A percentile compares a stretch with the other conserved stretches of the same genome.
These are phyloP conservation scores for Dimocarpus longan DNA, from an alignment of 345 rosid genomes.

Conservation along the genomic window DNA sequence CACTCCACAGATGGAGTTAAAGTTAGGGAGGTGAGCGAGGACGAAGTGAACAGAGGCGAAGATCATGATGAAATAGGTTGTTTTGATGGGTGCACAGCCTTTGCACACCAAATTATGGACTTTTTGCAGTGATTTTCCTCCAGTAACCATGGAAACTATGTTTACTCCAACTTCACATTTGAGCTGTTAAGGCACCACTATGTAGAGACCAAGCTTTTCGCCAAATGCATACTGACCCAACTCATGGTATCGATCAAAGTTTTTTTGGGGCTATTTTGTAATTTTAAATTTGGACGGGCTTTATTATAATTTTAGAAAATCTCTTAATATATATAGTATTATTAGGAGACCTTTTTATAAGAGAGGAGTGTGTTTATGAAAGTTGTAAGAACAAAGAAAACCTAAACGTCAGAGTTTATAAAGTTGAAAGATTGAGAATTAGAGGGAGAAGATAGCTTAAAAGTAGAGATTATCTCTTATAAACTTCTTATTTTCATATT, in stretches of 20 bases:
- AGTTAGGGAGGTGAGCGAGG: conserved; percentile 83
- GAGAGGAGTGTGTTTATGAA: too few species aligned
- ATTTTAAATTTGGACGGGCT: too few species aligned
- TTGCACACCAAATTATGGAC: conserved; percentile 52
- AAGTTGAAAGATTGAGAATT: too few species aligned
- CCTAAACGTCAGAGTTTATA: too few species aligned
- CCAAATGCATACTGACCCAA: conserved; percentile 82
- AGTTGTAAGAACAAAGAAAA: too few species aligned
- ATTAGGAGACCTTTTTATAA: too few species aligned
- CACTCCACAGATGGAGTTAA: conserved; percentile 73
- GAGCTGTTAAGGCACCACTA: conserved; percentile 81
- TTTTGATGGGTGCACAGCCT: conserved; percentile 45
- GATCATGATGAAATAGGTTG: conserved; percentile 71
- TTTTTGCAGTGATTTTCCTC: conserved; percentile 69
- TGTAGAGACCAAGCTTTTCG: conserved; percentile 74
- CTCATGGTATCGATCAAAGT: conserved; percentile 73
- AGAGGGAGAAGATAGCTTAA: too few species aligned
- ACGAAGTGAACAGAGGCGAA: conserved; percentile 79
- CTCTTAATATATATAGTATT: too few species aligned
- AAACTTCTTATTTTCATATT: too few species aligned
- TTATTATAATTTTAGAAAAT: too few species aligned
- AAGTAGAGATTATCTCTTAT: too few species aligned
- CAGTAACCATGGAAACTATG: conserved; percentile 87
- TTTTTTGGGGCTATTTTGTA: conserved; percentile 39
- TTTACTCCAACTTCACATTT: conserved; percentile 64